A percentile compares a stretch with the other conserved stretches of the same genome.
These are phyloP conservation scores for Linanthus parryae DNA, from an alignment of 148 eudicot genomes.

Conservation along the genomic window DNA sequence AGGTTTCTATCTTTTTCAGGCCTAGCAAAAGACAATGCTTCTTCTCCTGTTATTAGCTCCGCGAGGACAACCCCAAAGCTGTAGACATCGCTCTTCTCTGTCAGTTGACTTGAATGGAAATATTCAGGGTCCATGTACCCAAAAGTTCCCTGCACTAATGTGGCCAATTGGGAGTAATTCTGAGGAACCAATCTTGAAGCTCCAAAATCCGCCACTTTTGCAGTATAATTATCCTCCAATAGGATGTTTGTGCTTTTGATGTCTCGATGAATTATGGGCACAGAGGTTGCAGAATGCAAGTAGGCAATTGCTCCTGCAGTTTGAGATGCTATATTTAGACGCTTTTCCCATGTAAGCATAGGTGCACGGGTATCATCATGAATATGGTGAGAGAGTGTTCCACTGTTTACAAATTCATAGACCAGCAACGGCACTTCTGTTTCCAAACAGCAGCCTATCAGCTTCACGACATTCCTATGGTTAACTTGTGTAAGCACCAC, in stretches of 20 bases:
- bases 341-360: neutral
- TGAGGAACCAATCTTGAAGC: neutral
- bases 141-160: neutral
- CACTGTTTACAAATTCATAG: neutral
- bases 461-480: neutral
- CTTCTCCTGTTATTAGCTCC: neutral
- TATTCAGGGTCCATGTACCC: neutral
- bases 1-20: neutral
- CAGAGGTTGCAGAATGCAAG: neutral
- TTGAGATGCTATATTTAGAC: neutral
- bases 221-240: neutral
- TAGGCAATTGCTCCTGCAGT: neutral
- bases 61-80: neutral
- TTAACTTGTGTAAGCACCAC: neutral
- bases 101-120: neutral
- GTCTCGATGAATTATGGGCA: neutral
- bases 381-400: neutral
- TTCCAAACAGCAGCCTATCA: neutral
- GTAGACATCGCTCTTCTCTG: neutral
- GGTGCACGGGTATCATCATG: neutral
- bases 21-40: neutral
- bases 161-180: neutral
- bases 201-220: neutral
- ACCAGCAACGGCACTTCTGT: neutral
- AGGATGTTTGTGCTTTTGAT: neutral